phyloP scores from a whole-genome alignment of 1,284 basidiomycete species.

The Boletus semigastroideus region DNA sequence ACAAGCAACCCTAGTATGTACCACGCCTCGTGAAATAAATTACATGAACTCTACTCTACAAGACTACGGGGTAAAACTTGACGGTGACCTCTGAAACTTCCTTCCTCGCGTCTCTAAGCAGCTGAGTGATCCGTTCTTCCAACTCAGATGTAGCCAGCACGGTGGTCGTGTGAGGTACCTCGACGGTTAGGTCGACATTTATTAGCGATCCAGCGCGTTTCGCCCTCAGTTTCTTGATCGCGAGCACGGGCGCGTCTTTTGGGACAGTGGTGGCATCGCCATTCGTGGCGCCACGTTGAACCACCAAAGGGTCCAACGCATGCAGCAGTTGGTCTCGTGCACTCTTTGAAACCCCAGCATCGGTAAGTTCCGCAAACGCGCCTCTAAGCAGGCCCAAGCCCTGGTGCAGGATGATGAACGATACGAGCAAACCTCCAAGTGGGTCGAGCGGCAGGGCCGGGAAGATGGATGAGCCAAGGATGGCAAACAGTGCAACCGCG shows the following conservation, averaged over 20 bases:
- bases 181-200: conserved; percentile 72
- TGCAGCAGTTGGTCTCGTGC: conserved; percentile 54
- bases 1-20: no score
- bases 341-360: conserved; percentile 71
- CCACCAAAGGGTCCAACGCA: conserved; percentile 55
- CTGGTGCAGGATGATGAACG: conserved; percentile 85
- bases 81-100: conserved; percentile 83
- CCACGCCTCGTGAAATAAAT: not conserved
- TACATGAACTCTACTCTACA: not conserved
- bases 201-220: conserved; percentile 75
- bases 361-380: conserved; percentile 83
- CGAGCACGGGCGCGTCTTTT: conserved; percentile 39
- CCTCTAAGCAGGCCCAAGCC: conserved; percentile 71
- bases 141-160: conserved; percentile 58
- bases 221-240: conserved; percentile 67
- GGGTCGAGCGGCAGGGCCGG: conserved; percentile 92
- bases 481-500: conserved; percentile 84
- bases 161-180: conserved; percentile 61
- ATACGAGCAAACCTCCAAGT: conserved; percentile 91
- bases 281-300: conserved; percentile 32
- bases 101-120: conserved; percentile 60
- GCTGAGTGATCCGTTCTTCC: conserved; percentile 61
- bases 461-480: conserved; percentile 82
- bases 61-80: conserved; percentile 55
- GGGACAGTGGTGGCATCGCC: not conserved